A percentile compares a stretch with the other conserved stretches of the same genome.
Conservation (phyloP, 352 stramenopile genomes). For the Pythium periplocum region DNA sequence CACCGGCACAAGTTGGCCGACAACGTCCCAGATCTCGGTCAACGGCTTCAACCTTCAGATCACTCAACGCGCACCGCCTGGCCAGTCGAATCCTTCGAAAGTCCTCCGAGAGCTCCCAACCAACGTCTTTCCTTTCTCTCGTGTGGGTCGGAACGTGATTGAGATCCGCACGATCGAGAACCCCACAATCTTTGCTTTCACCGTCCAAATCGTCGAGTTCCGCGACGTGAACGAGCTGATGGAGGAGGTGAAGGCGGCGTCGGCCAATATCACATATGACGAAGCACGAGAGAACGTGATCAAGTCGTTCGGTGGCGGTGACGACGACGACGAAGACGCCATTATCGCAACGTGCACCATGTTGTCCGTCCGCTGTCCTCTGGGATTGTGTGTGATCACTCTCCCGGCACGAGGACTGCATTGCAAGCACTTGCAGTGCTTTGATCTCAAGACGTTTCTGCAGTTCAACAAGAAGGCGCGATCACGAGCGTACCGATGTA, state of each 20-base stretch:
- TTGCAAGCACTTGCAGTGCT: constrained; percentile 95
- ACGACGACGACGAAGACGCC: constrained; percentile 77
- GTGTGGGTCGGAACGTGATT: constrained; percentile 65
- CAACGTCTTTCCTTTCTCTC: constrained; percentile 68
- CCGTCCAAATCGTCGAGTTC: constrained; percentile 72
- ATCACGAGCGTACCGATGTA: constrained; percentile 88
- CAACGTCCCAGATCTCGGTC: constrained; percentile 54
- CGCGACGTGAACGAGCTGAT: constrained; percentile 58
- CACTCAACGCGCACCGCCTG: constrained; percentile 61
- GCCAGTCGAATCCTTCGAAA: constrained; percentile 77
- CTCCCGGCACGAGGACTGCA: constrained; percentile 83
- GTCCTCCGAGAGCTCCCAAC: constrained; percentile 68
- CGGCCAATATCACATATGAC: constrained; percentile 65
- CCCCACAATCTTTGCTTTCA: constrained; percentile 51
- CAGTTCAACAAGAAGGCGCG: constrained; percentile 85
- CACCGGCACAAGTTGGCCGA: constrained; percentile 67
- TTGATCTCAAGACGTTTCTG: constrained; percentile 93
- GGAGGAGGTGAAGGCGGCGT: constrained; percentile 51
- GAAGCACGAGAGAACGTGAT: constrained; percentile 69
- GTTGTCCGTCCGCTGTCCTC: constrained; percentile 85
- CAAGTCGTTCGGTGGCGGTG: constrained; percentile 69
- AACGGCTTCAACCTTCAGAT: constrained; percentile 71
- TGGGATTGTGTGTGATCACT: constrained; percentile 85
- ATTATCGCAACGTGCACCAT: constrained; percentile 83
- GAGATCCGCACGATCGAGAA: constrained; percentile 72